Conservation (phyloP, 768 basidiomycete genomes). For the Tulasnella sp. region DNA sequence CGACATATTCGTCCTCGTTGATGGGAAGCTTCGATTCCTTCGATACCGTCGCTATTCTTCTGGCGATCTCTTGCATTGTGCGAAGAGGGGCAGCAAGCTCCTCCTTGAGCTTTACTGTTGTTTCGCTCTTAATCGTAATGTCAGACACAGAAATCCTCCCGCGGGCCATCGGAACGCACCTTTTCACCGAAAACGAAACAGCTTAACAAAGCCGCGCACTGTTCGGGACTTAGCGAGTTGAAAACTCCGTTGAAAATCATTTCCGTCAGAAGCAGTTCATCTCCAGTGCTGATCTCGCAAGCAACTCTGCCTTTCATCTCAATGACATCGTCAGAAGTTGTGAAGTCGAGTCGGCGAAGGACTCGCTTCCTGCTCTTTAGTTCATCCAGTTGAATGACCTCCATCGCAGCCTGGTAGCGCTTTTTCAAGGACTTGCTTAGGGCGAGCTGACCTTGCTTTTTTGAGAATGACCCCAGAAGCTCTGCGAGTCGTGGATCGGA, state of each 20-base stretch:
- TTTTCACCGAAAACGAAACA: slow-evolving; percentile 98
- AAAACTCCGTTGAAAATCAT: slow-evolving; percentile 96
- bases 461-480: slow-evolving; percentile 66
- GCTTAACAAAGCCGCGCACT: slow-evolving; percentile 86
- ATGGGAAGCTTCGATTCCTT: slow-evolving; percentile 84
- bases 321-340: slow-evolving; percentile 78
- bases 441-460: slow-evolving; percentile 59
- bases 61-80: slow-evolving; percentile 89
- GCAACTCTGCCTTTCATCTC: slow-evolving; percentile 98
- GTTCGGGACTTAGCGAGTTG: slow-evolving; percentile 80
- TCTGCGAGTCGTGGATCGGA: slow-evolving; percentile 66
- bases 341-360: slow-evolving; percentile 83
- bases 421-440: slow-evolving; percentile 70
- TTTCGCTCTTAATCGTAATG: slow-evolving; percentile 52
- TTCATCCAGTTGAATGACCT: slow-evolving; percentile 91
- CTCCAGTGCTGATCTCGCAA: slow-evolving; percentile 96
- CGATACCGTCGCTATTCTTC: slow-evolving; percentile 93
- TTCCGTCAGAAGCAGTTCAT: slow-evolving; percentile 92
- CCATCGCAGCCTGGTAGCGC: slow-evolving; percentile 79
- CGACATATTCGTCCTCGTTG: slow-evolving; percentile 89
- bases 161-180: slow-evolving; percentile 32
- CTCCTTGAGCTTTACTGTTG: slow-evolving; percentile 75
- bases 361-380: slow-evolving; percentile 93
- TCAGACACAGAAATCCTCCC: slow-evolving; percentile 1
- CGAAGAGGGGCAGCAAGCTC: slow-evolving; percentile 88